Evolutionary conservation across 108 stramenopile species (phyloP), one percentile per base, ranked within the genome.

Genomic region (Discostella pseudostelligera): DNA sequence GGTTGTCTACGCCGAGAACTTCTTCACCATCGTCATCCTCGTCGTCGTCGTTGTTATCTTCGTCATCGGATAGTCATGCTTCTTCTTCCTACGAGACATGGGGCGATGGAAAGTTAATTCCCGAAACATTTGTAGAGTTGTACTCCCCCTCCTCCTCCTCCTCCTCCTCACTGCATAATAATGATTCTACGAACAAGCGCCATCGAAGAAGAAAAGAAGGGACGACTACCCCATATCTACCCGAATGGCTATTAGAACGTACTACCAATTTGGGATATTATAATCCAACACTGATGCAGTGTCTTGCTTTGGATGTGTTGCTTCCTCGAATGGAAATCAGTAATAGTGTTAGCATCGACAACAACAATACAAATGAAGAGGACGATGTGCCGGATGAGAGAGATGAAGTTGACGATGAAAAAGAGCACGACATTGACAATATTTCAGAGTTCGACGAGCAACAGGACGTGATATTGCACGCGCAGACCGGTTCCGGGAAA

Each of bases 401-500:
- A 32, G 32, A 32, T 4, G 32, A 32, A 32, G 32, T 32, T 3
- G 32, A 32, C 4, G 32, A 32, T 32, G 32, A 32, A 5, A 32
- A 32, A 5, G 32, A 32, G 5, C 3, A 32, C 4, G 32, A 54
- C 53, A 54, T 10, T 6, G 25, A 10, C 24, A 14, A 24, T 14
- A n/a, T n/a, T n/a, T n/a, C n/a, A n/a, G n/a, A n/a, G n/a, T n/a
- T n/a, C n/a, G 24, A 25, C 22, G 50, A 26, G 24, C 0, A 13
- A 8, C 75, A 21, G 24, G 93, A 94, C 72, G 79, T 92, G 20
- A 84, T 94, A 4, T 70, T 94, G 44, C 87, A 94, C 47, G 88
- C 89, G 2, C 88, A 88, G 59, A 92, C 93, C 19, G 90, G 93
- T 8, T 83, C 79, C 21, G 90, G 90, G 0, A 92, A 94, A 74